A percentile compares a stretch with the other conserved stretches of the same genome.
These are phyloP conservation scores for Eucalyptus tenuipes DNA, from an alignment of 345 rosid species.

Conservation along the genomic window DNA sequence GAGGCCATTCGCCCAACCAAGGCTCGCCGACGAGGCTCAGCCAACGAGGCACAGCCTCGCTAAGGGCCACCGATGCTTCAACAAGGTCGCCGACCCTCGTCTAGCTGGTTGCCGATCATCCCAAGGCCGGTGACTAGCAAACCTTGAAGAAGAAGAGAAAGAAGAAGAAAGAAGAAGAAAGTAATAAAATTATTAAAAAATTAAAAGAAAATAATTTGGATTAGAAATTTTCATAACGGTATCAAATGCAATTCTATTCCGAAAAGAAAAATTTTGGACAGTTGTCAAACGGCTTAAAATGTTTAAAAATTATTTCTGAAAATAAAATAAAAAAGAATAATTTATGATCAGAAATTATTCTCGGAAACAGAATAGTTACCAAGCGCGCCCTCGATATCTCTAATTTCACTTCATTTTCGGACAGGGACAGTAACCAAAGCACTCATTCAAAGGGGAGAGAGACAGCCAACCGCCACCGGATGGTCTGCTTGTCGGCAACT, in stretches of 20 bases:
- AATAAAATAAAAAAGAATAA: rapidly evolving
- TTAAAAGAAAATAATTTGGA: no score
- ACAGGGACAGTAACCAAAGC: not conserved
- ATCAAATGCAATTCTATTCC: rapidly evolving
- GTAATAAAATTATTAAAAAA: no score
- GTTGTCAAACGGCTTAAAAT: rapidly evolving
- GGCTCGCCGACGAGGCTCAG: no score
- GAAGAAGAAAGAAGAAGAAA: no score
- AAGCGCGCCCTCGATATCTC: rapidly evolving
- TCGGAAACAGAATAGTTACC: rapidly evolving
- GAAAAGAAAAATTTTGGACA: rapidly evolving
- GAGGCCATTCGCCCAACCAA: no score
- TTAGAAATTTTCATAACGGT: no score
- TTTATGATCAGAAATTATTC: rapidly evolving
- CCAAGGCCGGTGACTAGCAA: rapidly evolving
- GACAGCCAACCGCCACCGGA: not conserved
- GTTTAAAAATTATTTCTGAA: rapidly evolving
- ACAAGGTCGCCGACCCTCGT: no score
- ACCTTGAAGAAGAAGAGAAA: no score
- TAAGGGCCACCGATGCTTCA: no score
- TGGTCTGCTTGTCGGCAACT: not conserved
- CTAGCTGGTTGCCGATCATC: rapidly evolving
- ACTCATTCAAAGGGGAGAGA: not conserved
- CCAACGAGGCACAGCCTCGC: no score
- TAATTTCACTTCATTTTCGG: not conserved